Conservation (phyloP, 2,329 filamentous ascomycete species). For the Geosmithia putterillii region DNA sequence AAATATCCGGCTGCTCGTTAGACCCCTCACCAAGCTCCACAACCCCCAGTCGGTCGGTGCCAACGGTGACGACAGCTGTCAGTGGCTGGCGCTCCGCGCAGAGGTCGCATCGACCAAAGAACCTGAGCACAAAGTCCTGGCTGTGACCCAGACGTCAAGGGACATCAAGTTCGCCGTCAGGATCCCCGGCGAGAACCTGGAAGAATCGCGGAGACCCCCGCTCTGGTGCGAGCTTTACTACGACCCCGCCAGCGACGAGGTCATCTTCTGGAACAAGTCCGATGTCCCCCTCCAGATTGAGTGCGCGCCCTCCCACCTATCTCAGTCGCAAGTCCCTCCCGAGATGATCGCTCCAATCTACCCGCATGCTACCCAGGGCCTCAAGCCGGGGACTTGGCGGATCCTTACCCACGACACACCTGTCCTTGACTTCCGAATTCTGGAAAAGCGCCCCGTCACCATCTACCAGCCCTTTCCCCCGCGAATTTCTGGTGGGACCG, state of each 20-base stretch:
- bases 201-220: slow-evolving; percentile 29
- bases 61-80: slow-evolving; percentile 38
- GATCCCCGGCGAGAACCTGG: slow-evolving; percentile 34
- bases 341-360: slow-evolving; percentile 31
- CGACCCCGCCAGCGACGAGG: slow-evolving; percentile 44
- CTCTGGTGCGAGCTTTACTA: slow-evolving; percentile 51
- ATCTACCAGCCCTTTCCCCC: slow-evolving; percentile 20
- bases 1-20: slow-evolving; percentile 44
- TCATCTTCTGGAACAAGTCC: slow-evolving; percentile 43
- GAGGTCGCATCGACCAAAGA: slow-evolving; percentile 38
- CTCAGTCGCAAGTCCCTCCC: slow-evolving; percentile 21
- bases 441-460: slow-evolving; percentile 38
- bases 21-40: slow-evolving; percentile 38
- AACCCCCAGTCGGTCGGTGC: slow-evolving; percentile 42
- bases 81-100: slow-evolving; percentile 43
- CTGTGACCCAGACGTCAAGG: slow-evolving; percentile 46
- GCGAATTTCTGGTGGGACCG: slow-evolving; percentile 13
- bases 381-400: slow-evolving; percentile 44
- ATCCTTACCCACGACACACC: slow-evolving; percentile 36
- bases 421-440: slow-evolving; percentile 44
- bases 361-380: slow-evolving; percentile 28
- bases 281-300: slow-evolving; percentile 39
- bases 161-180: slow-evolving; percentile 49
- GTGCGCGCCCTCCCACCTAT: slow-evolving; percentile 15
- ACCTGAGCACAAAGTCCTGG: slow-evolving; percentile 43